Evolutionary conservation across 2,329 filamentous ascomycete species (phyloP).

Genomic region (Thielaviopsis euricoi): DNA sequence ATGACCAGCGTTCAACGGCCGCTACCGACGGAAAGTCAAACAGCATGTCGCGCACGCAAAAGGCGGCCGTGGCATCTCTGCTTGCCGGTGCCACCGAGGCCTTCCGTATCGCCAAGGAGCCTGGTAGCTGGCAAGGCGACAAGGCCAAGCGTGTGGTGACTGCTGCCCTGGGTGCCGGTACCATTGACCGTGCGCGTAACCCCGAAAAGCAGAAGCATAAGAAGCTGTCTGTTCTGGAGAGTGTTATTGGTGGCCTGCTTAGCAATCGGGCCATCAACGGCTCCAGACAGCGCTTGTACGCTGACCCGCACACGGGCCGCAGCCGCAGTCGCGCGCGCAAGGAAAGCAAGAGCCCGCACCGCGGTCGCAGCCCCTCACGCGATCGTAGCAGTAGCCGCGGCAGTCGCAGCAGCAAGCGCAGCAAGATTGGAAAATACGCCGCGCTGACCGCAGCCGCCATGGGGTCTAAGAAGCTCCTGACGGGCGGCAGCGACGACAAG

Average conservation of each 20-base stretch:
- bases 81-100: slow-evolving; percentile 84
- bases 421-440: slow-evolving; percentile 25
- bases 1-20: background rate
- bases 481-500: slow-evolving; percentile 21
- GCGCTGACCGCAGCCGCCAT: slow-evolving; percentile 46
- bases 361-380: slow-evolving; percentile 14
- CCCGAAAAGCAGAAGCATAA: slow-evolving; percentile 59
- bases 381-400: slow-evolving; percentile 26
- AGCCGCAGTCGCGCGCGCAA: slow-evolving; percentile 51
- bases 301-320: slow-evolving; percentile 40
- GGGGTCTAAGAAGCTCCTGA: slow-evolving; percentile 39
- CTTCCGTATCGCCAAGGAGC: slow-evolving; percentile 76
- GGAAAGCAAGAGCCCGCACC: slow-evolving; percentile 35
- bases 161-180: slow-evolving; percentile 69
- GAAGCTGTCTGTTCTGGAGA: slow-evolving; percentile 71
- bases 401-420: slow-evolving; percentile 21
- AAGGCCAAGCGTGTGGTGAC: slow-evolving; percentile 88
- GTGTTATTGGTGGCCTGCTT: slow-evolving; percentile 74
- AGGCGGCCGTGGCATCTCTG: slow-evolving; percentile 80
- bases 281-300: slow-evolving; percentile 48
- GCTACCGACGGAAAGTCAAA: slow-evolving; percentile 20
- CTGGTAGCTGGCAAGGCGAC: slow-evolving; percentile 75
- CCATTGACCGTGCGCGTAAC: slow-evolving; percentile 64
- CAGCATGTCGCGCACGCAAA: slow-evolving; percentile 53
- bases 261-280: slow-evolving; percentile 78